Evolutionary conservation across 2,329 filamentous ascomycete genomes (phyloP), one percentile per base, ranked within the genome.

Genomic region (Dissoconium aciculare): DNA sequence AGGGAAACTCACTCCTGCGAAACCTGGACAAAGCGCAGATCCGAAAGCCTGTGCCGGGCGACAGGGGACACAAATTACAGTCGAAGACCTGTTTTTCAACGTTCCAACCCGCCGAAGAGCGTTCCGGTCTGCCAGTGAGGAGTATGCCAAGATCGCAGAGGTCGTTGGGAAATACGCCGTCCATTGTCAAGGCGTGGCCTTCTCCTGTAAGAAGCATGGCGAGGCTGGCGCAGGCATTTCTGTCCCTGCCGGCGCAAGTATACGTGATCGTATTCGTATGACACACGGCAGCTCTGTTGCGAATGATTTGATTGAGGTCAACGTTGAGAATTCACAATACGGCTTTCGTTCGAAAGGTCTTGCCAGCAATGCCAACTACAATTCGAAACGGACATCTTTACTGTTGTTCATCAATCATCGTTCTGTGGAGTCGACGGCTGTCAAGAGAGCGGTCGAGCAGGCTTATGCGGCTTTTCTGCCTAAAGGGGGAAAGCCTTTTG

Each of bases 41-140:
- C 89, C 89, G 2, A 93, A 83, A 50, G 75, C 83, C 4, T 80
- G 77, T 23, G 87, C 89, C 27, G 89, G 89, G 11, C 72, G 85
- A 11, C 77, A 73, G 39, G 89, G 89, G 5, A 98, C 89, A 2
- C 85, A 94, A 48, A 93, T 98, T 47, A 85, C 82, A 0, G 71
- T 98, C 11, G 87, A 98, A 50, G 89, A 98, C 53, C 60, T 98
- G 8, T 98, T 98, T 55, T 98, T 93, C 64, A 98, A 94, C 47
- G 73, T 95, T 1, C 85, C 84, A 0, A 92, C 79, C 5, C 72
- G 89, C 14, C 74, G 85, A 19, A 73, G 75, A 42, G 89, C 91
- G 8, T 98, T 98, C 49, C 74, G 89, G 24, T 95, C 87, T 10
- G 62, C 80, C 11, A 81, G 84, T 21, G 89, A 98, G 50, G 91